Evolutionary conservation across 2,329 filamentous ascomycete species (phyloP).

Genomic region (Epichloe festucae): DNA sequence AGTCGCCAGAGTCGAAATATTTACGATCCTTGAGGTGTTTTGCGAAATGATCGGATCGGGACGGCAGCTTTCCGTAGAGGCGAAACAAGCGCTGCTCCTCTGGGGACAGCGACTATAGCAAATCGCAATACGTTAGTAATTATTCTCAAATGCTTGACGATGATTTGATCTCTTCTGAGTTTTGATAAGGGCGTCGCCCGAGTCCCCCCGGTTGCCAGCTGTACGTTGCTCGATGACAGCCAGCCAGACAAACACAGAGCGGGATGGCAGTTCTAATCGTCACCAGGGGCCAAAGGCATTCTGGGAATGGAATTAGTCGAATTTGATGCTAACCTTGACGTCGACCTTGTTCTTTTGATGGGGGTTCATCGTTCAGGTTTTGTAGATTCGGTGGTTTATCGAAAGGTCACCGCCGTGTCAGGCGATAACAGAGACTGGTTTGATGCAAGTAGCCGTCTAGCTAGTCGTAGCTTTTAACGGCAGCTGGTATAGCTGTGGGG

Average conservation of each 20-base stretch:
- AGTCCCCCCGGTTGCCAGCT: neutral
- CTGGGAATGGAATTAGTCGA: neutral
- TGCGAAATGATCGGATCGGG: slow-evolving; percentile 89
- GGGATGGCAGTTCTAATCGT: neutral
- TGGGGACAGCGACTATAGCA: slow-evolving; percentile 64
- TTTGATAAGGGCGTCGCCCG: neutral
- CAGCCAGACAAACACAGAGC: neutral
- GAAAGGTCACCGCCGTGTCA: neutral
- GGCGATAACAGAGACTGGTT: neutral
- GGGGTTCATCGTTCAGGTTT: slow-evolving; percentile 60
- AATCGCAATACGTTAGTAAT: neutral
- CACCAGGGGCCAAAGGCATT: neutral
- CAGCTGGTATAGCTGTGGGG: neutral
- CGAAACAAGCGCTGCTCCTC: slow-evolving; percentile 96
- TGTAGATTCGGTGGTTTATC: neutral
- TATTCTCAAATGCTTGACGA: neutral
- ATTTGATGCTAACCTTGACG: slow-evolving; percentile 62
- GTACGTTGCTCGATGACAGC: neutral
- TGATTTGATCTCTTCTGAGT: neutral
- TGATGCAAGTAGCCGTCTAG: neutral
- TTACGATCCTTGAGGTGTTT: slow-evolving; percentile 99
- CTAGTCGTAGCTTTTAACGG: neutral
- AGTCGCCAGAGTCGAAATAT: slow-evolving; percentile 95
- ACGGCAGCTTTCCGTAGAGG: slow-evolving; percentile 94
- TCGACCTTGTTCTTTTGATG: slow-evolving; percentile 98